These are phyloP conservation scores for Yamadazyma scolyti DNA, from an alignment of 805 yeast genomes.

Conservation along the genomic window DNA sequence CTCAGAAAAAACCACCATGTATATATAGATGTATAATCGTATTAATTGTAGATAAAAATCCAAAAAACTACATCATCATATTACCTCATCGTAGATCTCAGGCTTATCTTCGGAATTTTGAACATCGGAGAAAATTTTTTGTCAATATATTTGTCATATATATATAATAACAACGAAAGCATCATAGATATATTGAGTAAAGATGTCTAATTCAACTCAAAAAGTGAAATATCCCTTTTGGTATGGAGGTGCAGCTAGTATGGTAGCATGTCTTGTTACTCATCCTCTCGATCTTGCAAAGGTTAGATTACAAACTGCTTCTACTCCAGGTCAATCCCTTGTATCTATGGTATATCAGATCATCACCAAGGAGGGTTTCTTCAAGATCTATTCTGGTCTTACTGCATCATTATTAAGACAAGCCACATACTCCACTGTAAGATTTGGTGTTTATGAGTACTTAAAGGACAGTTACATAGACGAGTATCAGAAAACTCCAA, in stretches of 20 bases:
- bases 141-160: no score
- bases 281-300: conserved; percentile 88
- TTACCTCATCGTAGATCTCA: no score
- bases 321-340: conserved; percentile 60
- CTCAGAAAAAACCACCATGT: no score
- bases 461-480: conserved; percentile 53
- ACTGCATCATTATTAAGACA: conserved; percentile 81
- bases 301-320: conserved; percentile 80
- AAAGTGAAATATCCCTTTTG: conserved; percentile 36
- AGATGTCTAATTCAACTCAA: conserved; percentile 5
- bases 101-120: no score
- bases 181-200: not conserved
- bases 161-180: no score
- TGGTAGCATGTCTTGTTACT: conserved; percentile 61
- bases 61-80: no score
- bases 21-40: no score
- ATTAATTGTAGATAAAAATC: no score
- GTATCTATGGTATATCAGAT: conserved; percentile 59
- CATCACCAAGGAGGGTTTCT: conserved; percentile 58
- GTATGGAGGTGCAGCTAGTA: conserved; percentile 70
- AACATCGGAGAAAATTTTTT: no score
- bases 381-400: conserved; percentile 75
- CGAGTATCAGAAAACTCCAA: conserved; percentile 43
- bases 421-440: conserved; percentile 81
- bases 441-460: conserved; percentile 83